phyloP scores from a whole-genome alignment of 345 rosid genomes.

The Firmiana major region DNA sequence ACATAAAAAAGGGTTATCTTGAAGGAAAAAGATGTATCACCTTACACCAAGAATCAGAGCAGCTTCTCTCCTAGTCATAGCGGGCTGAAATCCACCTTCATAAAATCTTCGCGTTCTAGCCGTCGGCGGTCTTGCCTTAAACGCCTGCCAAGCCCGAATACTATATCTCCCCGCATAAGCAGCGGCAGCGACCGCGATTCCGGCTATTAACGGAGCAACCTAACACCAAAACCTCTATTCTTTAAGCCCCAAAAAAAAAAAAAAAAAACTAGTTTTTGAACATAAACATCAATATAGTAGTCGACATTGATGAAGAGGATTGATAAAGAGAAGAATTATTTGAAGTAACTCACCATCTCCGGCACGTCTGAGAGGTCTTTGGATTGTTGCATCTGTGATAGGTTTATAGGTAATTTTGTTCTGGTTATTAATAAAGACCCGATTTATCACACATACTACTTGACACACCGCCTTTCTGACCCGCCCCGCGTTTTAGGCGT shows the following conservation, averaged over 20 bases:
- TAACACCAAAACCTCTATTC: conserved; percentile 15
- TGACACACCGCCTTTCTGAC: background rate
- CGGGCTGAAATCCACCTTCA: conserved; percentile 78
- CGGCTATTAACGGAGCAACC: conserved; percentile 72
- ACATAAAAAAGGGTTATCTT: background rate
- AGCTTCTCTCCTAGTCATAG: conserved; percentile 78
- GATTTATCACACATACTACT: background rate
- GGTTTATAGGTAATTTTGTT: background rate
- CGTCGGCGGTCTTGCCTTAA: conserved; percentile 65
- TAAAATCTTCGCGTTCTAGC: conserved; percentile 57
- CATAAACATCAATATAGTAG: background rate
- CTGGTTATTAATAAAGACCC: background rate
- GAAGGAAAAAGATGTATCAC: conserved; percentile 23
- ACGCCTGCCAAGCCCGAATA: conserved; percentile 85
- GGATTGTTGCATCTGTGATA: background rate
- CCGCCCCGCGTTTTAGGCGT: background rate
- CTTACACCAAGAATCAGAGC: conserved; percentile 86
- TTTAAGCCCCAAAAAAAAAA: background rate
- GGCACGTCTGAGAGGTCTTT: background rate
- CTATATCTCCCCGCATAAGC: conserved; percentile 80
- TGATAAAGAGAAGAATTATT: background rate
- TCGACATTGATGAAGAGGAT: background rate
- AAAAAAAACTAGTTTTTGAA: background rate
- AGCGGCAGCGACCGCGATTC: conserved; percentile 76
- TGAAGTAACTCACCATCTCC: conserved; percentile 23